Evolutionary conservation across 2,329 filamentous ascomycete genomes (phyloP).

Genomic region (Fusarium xyrophilum): DNA sequence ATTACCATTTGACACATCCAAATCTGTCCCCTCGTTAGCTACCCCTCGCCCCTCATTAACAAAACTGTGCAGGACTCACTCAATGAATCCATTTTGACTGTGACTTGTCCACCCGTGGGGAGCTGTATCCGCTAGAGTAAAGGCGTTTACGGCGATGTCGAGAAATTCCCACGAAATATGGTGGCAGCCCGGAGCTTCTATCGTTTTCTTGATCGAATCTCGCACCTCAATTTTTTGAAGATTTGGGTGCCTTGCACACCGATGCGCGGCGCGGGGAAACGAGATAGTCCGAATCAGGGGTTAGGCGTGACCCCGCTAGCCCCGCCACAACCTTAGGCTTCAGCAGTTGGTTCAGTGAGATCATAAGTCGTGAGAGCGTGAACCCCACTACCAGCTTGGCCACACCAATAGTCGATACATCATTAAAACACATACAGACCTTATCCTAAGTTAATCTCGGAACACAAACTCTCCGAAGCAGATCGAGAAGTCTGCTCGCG

Average conservation of each 20-base stretch:
- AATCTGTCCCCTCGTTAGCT: conserved; percentile 63
- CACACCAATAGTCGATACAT: conserved; percentile 31
- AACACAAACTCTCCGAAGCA: background rate
- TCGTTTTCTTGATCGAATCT: conserved; percentile 38
- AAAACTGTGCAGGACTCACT: conserved; percentile 46
- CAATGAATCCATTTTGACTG: conserved; percentile 48
- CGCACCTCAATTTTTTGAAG: conserved; percentile 46
- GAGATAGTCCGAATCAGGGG: conserved; percentile 43
- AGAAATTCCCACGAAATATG: conserved; percentile 37
- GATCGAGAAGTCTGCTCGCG: background rate
- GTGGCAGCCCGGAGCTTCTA: conserved; percentile 44
- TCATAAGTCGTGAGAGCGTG: conserved; percentile 27
- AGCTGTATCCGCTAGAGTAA: conserved; percentile 39
- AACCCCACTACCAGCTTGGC: conserved; percentile 38
- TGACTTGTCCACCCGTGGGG: conserved; percentile 37
- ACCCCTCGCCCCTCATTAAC: conserved; percentile 38
- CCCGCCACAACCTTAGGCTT: conserved; percentile 12
- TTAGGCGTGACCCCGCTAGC: background rate
- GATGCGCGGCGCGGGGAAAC: conserved; percentile 45
- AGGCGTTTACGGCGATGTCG: conserved; percentile 36
- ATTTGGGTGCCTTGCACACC: conserved; percentile 43
- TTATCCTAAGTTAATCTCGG: background rate
- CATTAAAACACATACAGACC: conserved; percentile 15
- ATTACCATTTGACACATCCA: conserved; percentile 84
- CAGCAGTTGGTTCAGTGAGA: conserved; percentile 28